These are phyloP conservation scores for Amauroascus verrucosus DNA, from an alignment of 2,329 filamentous ascomycete genomes.

Conservation along the genomic window DNA sequence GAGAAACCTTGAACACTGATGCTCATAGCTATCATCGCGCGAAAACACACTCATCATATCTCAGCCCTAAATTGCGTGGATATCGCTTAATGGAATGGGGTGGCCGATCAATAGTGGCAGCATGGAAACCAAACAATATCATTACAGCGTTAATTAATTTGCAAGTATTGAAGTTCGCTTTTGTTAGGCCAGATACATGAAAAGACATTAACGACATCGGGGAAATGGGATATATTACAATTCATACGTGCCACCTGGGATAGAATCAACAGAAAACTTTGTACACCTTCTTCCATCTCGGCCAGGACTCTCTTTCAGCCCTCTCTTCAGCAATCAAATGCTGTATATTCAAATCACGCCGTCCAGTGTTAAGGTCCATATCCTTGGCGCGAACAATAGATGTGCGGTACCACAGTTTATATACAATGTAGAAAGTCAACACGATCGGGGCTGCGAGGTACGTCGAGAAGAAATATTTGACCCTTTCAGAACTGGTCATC, in stretches of 20 bases:
- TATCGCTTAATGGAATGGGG: too few species aligned
- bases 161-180: background rate
- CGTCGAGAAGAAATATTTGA: slow-evolving; percentile 23
- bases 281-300: slow-evolving; percentile 14
- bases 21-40: too few species aligned
- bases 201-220: background rate
- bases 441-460: slow-evolving; percentile 25
- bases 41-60: too few species aligned
- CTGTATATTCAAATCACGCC: slow-evolving; percentile 56
- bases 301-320: slow-evolving; percentile 12
- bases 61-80: too few species aligned
- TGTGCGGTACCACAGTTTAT: slow-evolving; percentile 55
- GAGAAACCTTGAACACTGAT: too few species aligned
- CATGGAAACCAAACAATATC: too few species aligned
- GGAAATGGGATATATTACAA: background rate
- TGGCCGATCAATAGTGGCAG: too few species aligned
- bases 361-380: slow-evolving; percentile 57
- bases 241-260: background rate
- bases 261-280: slow-evolving; percentile 12
- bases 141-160: too few species aligned
- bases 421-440: slow-evolving; percentile 41
- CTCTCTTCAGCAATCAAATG: slow-evolving; percentile 42
- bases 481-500: slow-evolving; percentile 11
- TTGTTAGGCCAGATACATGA: background rate
- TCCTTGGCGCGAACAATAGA: slow-evolving; percentile 49